phyloP scores from a whole-genome alignment of 164 flowering plant genomes.

The Stephania cephalantha region DNA sequence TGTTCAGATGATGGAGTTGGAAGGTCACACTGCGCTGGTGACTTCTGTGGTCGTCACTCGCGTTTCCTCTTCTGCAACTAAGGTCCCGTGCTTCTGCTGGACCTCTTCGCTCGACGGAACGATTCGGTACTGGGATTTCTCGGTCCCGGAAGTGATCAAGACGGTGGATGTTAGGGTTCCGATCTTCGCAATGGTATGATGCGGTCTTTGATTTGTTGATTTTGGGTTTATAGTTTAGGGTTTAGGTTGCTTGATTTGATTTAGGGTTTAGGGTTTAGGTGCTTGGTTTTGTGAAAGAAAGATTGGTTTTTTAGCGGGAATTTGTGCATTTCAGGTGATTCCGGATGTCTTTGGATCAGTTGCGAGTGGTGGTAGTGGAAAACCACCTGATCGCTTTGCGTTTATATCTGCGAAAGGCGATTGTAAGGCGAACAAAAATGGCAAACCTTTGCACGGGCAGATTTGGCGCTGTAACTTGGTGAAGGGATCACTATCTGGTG shows the following conservation, averaged over 20 bases:
- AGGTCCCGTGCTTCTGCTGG: constrained; percentile 69
- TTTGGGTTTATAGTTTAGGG: too few relatives aligned
- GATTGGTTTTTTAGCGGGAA: background rate
- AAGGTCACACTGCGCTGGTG: constrained; percentile 70
- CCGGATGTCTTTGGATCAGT: constrained; percentile 38
- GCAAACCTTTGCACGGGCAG: constrained; percentile 31
- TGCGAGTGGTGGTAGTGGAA: constrained; percentile 21
- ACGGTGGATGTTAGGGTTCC: constrained; percentile 54
- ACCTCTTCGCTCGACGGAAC: constrained; percentile 91
- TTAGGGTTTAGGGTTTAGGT: too few relatives aligned
- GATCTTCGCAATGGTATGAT: constrained; percentile 70
- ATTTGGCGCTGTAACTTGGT: constrained; percentile 65
- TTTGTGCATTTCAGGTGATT: constrained; percentile 58
- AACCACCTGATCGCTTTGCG: constrained; percentile 42
- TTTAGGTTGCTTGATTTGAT: too few relatives aligned
- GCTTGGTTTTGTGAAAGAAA: background rate
- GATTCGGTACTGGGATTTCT: constrained; percentile 84
- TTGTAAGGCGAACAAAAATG: constrained; percentile 15
- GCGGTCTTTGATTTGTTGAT: background rate
- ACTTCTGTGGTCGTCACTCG: constrained; percentile 75
- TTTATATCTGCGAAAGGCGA: constrained; percentile 51
- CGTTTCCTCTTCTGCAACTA: constrained; percentile 31
- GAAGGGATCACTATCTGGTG: constrained; percentile 42
- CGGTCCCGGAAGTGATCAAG: constrained; percentile 63
- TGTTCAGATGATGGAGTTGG: constrained; percentile 56